Evolutionary conservation across 768 basidiomycete genomes (phyloP).

Genomic region (Pleurotus djamor): DNA sequence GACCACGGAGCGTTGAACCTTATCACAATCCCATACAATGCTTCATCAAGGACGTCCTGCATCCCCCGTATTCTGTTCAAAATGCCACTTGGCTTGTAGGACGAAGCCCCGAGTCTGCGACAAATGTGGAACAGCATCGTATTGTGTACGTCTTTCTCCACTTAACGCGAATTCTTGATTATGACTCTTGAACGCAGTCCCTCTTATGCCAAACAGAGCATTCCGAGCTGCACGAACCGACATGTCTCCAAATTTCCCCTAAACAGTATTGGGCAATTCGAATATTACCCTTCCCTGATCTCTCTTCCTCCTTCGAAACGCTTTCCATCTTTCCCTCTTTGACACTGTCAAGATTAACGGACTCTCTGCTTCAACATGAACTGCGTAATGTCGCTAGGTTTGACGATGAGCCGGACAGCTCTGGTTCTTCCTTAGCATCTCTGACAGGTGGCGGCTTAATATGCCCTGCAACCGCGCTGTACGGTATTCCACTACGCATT

Average conservation of each 20-base stretch:
- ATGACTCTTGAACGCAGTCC: neutral
- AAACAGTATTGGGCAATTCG: constrained; percentile 1
- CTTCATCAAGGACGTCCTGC: no score
- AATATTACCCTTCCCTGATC: neutral
- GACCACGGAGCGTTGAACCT: neutral
- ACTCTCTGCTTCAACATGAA: neutral
- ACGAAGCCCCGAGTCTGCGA: neutral
- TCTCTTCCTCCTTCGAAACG: neutral
- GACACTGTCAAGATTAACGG: neutral
- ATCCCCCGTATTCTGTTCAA: neutral
- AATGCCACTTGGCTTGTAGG: neutral
- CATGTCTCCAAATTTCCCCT: neutral
- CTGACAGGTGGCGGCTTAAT: neutral
- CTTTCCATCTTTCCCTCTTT: neutral
- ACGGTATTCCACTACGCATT: neutral
- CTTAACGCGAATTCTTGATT: neutral
- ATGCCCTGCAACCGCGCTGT: neutral
- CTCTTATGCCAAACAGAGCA: neutral
- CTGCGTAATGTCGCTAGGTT: neutral
- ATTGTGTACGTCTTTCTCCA: neutral
- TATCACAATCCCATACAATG: neutral
- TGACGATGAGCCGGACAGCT: neutral
- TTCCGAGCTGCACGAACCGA: neutral
- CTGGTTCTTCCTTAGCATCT: neutral
- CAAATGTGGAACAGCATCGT: constrained; percentile 1